These are phyloP conservation scores for Mycena rebaudengoi DNA, from an alignment of 768 basidiomycete species.

Conservation along the genomic window DNA sequence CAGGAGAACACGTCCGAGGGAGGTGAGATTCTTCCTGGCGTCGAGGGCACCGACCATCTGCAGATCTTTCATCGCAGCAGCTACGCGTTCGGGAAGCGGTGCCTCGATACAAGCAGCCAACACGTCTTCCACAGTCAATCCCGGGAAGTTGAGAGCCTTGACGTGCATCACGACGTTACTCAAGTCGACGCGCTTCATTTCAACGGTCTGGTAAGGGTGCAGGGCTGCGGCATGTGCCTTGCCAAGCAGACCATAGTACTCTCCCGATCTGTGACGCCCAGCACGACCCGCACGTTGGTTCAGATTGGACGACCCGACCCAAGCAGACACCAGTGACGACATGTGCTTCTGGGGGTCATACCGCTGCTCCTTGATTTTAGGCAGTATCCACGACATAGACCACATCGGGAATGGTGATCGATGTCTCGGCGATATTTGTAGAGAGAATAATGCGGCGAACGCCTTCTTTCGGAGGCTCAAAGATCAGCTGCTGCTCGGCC, in stretches of 20 bases:
- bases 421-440: constrained; percentile 96
- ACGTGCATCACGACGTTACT: constrained; percentile 97
- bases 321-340: constrained; percentile 88
- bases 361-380: constrained; percentile 83
- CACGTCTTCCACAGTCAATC: constrained; percentile 87
- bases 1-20: constrained; percentile 87
- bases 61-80: constrained; percentile 80
- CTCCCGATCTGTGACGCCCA: constrained; percentile 89
- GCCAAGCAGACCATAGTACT: constrained; percentile 89
- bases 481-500: constrained; percentile 88
- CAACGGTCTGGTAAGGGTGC: constrained; percentile 86
- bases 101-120: constrained; percentile 88
- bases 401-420: constrained; percentile 93
- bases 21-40: constrained; percentile 75
- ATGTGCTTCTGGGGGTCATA: constrained; percentile 92
- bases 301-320: constrained; percentile 90
- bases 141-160: constrained; percentile 90
- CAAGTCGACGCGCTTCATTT: constrained; percentile 93
- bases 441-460: constrained; percentile 89
- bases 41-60: constrained; percentile 91
- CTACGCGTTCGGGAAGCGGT: constrained; percentile 78
- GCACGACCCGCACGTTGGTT: constrained; percentile 94
- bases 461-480: constrained; percentile 80
- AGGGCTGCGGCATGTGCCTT: constrained; percentile 66
- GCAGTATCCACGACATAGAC: constrained; percentile 94